Conservation (phyloP, 305 asterid genomes). For the Solanum chacoense region DNA sequence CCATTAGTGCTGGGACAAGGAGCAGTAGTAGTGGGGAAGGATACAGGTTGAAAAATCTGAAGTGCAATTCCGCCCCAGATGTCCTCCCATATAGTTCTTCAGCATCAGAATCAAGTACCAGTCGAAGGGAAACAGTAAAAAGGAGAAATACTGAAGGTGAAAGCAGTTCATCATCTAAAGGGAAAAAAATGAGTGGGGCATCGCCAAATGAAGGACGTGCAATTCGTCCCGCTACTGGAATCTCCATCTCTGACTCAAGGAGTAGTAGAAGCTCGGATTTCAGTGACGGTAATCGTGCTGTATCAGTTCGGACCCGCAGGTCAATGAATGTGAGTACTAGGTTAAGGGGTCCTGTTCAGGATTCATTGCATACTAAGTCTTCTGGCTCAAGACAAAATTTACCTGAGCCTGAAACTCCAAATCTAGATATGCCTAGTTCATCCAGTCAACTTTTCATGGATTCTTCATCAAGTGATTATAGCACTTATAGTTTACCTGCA, state of each 20-base stretch:
- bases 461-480: conserved; percentile 30
- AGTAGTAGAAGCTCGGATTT: conserved; percentile 18
- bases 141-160: conserved; percentile 33
- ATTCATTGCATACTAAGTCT: conserved; percentile 7
- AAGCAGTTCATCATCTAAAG: conserved; percentile 35
- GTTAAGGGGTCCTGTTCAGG: conserved; percentile 23
- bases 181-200: conserved; percentile 19
- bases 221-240: conserved; percentile 13
- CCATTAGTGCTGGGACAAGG: conserved; percentile 13
- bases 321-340: conserved; percentile 22
- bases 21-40: conserved; percentile 23
- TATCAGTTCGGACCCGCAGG: conserved; percentile 37
- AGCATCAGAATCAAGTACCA: conserved; percentile 26
- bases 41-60: conserved; percentile 33
- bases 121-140: conserved; percentile 8
- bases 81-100: conserved; percentile 16
- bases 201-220: conserved; percentile 12
- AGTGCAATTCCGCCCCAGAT: conserved; percentile 36
- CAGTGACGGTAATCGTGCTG: conserved; percentile 18
- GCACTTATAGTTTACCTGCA: conserved; percentile 28
- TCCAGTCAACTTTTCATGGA: conserved; percentile 17
- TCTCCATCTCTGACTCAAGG: conserved; percentile 35
- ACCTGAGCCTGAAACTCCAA: conserved; percentile 20
- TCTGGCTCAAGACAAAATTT: conserved; percentile 12
- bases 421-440: conserved; percentile 14